Evolutionary conservation across 2,329 filamentous ascomycete genomes (phyloP).

Genomic region (Cyphellophora europaea): DNA sequence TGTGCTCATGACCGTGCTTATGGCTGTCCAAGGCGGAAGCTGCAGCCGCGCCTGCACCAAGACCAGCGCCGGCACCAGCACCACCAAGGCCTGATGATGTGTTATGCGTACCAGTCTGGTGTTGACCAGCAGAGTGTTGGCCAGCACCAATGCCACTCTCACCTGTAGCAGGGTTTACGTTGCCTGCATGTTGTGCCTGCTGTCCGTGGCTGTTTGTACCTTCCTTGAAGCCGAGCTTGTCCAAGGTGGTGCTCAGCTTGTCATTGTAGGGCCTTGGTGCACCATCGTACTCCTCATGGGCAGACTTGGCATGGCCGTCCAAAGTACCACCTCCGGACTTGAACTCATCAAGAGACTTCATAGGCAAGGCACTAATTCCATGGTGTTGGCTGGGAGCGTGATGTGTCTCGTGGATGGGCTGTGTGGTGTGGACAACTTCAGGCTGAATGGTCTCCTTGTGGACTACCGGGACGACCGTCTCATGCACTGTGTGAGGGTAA

Average conservation of each 20-base stretch:
- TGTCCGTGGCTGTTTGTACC: too few relatives aligned
- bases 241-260: conserved; percentile 9
- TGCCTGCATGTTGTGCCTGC: too few relatives aligned
- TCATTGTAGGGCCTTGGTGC: conserved; percentile 25
- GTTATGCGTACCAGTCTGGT: too few relatives aligned
- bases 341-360: conserved; percentile 58
- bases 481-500: conserved; percentile 51
- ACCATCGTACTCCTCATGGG: conserved; percentile 45
- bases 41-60: too few relatives aligned
- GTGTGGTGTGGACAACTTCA: conserved; percentile 57
- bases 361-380: conserved; percentile 52
- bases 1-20: too few relatives aligned
- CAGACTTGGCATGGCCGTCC: conserved; percentile 25
- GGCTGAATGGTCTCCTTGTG: conserved; percentile 57
- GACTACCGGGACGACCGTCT: conserved; percentile 61
- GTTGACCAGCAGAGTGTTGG: too few relatives aligned
- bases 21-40: too few relatives aligned
- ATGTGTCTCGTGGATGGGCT: conserved; percentile 57
- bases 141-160: too few relatives aligned
- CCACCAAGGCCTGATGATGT: too few relatives aligned
- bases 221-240: conserved; percentile 11
- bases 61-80: too few relatives aligned
- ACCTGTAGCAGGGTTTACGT: too few relatives aligned
- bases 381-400: conserved; percentile 51
- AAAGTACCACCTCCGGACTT: conserved; percentile 46